Base-by-base conservation (phyloP, 169 alveolate species). In the Cryptosporidium bovis region DNA sequence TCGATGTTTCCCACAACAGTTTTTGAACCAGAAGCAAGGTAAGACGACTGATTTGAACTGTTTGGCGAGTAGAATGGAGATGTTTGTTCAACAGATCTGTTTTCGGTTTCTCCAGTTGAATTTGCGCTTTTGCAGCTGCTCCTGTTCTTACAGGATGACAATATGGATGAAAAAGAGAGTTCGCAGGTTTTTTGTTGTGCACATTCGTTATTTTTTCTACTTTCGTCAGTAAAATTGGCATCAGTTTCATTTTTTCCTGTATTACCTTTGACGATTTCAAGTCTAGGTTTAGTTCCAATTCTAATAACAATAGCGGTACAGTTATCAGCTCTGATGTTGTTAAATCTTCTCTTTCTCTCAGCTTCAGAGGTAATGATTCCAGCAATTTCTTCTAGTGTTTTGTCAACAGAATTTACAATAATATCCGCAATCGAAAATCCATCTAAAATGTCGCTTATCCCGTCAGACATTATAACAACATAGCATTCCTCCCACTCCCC, bases 391-490 rank as follows among this genome's bases (percentile, higher is more conserved):
- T 56, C 53, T 40, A 71, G 40, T 24, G 50, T 56, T 12, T 56
- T 71, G 40, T 71, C 84, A 24, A 51, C 68, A 20, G 53, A 51
- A n/a, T 51, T 27, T 12, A 40, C 31, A 33, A 71, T 71, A 2
- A 71, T 71, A 33, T 71, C 84, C 6, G 84, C 84, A 55, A 71
- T 71, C 5, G 84, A 15, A 27, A 71, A 71, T 7, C 53, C 84
- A 53, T 71, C 84, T n/a, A 71, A 34, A 24, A 71, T 71, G 56
- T 71, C 84, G 40, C 84, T 71, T 12, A 71, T 64, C 0, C 84
- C 84, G 56, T 71, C 84, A 3, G 84, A 71, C 84, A 71, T 71
- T 2, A 71, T 20, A 7, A 71, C 84, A 71, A 71, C 40, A 29
- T 71, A 71, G 16, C 50, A 40, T 40, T 40, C 48, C 48, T 40